Evolutionary conservation across 306 rosid genomes (phyloP), one percentile per base, ranked within the genome.

Genomic region (Dalbergia cultrata): DNA sequence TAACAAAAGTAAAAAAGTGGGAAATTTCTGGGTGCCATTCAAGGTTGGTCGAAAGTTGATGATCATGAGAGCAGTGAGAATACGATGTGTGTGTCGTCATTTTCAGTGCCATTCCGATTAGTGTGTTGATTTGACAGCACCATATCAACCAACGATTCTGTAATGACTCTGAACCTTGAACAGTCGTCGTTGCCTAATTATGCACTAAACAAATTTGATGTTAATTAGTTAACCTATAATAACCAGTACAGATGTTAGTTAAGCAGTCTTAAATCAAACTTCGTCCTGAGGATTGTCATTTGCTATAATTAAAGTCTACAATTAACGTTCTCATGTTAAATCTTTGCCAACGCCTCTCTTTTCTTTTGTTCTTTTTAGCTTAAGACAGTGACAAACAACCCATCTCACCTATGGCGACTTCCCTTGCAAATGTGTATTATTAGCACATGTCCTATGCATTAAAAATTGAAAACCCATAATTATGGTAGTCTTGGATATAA

Each of bases 41-140:
- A 37, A 17, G 67, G 66, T 73, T 58, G 78, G 58, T 59, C 22
- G 5, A 13, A 43, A 57, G 67, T 72, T 57, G 56, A 56, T 39
- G 26, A 54, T 54, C 0, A 41, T 2, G 10, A 2, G 35, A 52
- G 11, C 6, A 35, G 8, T 6, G 11, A 31, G 11, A 21, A 58
- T 21, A 44, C 34, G 80, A 49, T 13, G 26, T 13, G 26, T 13
- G 72, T 14, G 72, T 9, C 37, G 50, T 67, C 71, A 13, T 66
- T 77, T 35, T 65, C 66, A 16, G 9, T 7, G 44, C 8, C 50
- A 50, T 9, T 63, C 52, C 18, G 18, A 70, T 47, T 22, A 33
- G 47, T 79, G 7, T 61, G 21, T 33, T 71, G 78, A 62, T 61
- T 80, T 80, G 83, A 61, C 43, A 53, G 6, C 57, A 71, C 62